phyloP scores from a whole-genome alignment of 2,329 filamentous ascomycete species.

The Exophiala aquamarina region DNA sequence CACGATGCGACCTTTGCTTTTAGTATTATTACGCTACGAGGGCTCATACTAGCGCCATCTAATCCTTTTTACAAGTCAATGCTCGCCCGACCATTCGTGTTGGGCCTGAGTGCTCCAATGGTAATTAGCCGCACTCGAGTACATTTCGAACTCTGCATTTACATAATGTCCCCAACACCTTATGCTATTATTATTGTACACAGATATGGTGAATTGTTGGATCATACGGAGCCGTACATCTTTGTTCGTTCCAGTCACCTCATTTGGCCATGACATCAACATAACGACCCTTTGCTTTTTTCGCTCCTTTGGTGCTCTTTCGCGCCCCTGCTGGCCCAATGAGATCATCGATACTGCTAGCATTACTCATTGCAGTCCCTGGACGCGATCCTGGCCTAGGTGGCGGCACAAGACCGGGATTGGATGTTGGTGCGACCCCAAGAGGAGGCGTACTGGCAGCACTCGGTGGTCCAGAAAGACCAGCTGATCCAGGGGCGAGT shows the following conservation, averaged over 20 bases:
- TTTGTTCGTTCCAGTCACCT: neutral
- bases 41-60: too few species aligned
- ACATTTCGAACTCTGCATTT: too few species aligned
- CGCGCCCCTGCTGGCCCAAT: slow-evolving; percentile 69
- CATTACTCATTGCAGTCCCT: slow-evolving; percentile 79
- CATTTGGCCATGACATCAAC: slow-evolving; percentile 90
- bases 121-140: too few species aligned
- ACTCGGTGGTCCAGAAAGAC: slow-evolving; percentile 33
- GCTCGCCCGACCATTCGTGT: too few species aligned
- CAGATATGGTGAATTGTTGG: too few species aligned
- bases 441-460: slow-evolving; percentile 17
- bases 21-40: too few species aligned
- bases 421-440: slow-evolving; percentile 29
- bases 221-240: neutral
- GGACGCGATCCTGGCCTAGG: slow-evolving; percentile 66
- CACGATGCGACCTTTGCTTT: too few species aligned
- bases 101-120: too few species aligned
- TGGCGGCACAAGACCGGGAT: slow-evolving; percentile 33
- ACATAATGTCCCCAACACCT: too few species aligned
- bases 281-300: slow-evolving; percentile 78
- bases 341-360: slow-evolving; percentile 93
- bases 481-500: slow-evolving; percentile 20
- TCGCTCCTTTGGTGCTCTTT: slow-evolving; percentile 56
- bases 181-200: too few species aligned
- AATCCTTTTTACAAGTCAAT: too few species aligned